phyloP scores from a whole-genome alignment of 116 monocot genomes.

The Cymodocea nodosa region DNA sequence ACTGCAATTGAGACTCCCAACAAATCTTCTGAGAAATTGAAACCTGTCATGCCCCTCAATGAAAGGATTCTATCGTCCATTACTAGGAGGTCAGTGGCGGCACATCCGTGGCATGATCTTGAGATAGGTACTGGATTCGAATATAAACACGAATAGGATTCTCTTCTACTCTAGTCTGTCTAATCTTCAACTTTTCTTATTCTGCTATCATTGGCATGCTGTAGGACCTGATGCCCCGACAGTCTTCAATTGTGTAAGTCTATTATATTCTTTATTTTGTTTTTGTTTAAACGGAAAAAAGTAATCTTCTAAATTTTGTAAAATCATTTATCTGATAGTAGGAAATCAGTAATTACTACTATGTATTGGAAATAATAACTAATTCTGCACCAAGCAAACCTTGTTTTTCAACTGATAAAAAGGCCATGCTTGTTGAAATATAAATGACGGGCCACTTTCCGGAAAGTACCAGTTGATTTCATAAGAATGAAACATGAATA shows the following conservation, averaged over 20 bases:
- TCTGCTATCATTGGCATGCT: conserved; percentile 5
- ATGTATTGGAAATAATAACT: too few species aligned
- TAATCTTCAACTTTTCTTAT: neutral
- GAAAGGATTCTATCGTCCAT: conserved; percentile 76
- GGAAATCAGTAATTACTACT: too few species aligned
- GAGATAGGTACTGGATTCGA: conserved; percentile 52
- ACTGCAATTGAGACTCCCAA: neutral
- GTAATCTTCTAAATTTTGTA: neutral
- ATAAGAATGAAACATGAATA: too few species aligned
- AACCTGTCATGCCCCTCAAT: conserved; percentile 23
- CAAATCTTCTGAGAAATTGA: neutral
- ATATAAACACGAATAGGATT: neutral
- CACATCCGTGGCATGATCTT: conserved; percentile 98
- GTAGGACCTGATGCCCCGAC: conserved; percentile 73
- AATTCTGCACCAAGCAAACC: too few species aligned
- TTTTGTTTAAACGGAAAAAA: neutral
- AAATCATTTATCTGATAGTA: neutral
- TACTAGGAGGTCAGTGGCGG: conserved; percentile 65
- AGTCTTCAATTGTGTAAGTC: conserved; percentile 82
- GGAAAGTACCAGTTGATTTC: too few species aligned
- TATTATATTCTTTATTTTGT: too few species aligned
- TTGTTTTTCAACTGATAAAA: too few species aligned
- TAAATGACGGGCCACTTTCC: too few species aligned
- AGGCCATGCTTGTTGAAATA: too few species aligned
- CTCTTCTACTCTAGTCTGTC: neutral